Evolutionary conservation across 2,329 filamentous ascomycete genomes (phyloP).

Genomic region (Colletotrichum echinochloae): DNA sequence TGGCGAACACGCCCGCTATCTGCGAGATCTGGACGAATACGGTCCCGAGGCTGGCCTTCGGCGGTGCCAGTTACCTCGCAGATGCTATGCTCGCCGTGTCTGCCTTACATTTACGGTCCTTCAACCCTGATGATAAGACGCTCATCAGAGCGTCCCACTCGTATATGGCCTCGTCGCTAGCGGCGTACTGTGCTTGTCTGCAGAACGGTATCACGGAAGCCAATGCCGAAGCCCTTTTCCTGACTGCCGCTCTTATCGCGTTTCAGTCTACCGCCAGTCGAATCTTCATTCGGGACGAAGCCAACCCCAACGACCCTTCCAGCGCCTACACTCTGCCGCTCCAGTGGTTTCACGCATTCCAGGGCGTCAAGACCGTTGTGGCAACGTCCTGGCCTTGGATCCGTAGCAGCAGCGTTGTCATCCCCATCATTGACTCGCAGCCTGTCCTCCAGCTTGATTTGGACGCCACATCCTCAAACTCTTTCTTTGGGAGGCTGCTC

Average conservation of each 20-base stretch:
- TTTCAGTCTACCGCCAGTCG: conserved; percentile 75
- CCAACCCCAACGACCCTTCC: conserved; percentile 53
- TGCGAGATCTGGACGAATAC: conserved; percentile 70
- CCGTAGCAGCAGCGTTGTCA: conserved; percentile 66
- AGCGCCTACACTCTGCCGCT: conserved; percentile 68
- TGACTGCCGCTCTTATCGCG: conserved; percentile 73
- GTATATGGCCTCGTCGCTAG: conserved; percentile 73
- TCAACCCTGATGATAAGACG: conserved; percentile 67
- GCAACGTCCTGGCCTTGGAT: conserved; percentile 74
- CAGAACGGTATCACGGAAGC: conserved; percentile 66
- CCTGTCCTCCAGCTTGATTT: conserved; percentile 72
- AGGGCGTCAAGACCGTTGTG: conserved; percentile 74
- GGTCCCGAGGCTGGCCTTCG: conserved; percentile 72
- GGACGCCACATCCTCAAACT: conserved; percentile 60
- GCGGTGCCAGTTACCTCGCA: conserved; percentile 67
- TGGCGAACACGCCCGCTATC: conserved; percentile 63
- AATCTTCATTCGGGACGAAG: conserved; percentile 70
- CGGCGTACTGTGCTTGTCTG: conserved; percentile 69
- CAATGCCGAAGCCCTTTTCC: conserved; percentile 73
- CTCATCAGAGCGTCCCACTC: conserved; percentile 72
- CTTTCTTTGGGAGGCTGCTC: conserved; percentile 72
- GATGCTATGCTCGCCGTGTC: conserved; percentile 74
- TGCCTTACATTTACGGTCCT: conserved; percentile 70
- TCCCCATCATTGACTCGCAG: conserved; percentile 73
- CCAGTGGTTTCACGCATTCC: conserved; percentile 75